Evolutionary conservation across 108 stramenopile species (phyloP).

Genomic region (Cyclostephanos tholiformis): DNA sequence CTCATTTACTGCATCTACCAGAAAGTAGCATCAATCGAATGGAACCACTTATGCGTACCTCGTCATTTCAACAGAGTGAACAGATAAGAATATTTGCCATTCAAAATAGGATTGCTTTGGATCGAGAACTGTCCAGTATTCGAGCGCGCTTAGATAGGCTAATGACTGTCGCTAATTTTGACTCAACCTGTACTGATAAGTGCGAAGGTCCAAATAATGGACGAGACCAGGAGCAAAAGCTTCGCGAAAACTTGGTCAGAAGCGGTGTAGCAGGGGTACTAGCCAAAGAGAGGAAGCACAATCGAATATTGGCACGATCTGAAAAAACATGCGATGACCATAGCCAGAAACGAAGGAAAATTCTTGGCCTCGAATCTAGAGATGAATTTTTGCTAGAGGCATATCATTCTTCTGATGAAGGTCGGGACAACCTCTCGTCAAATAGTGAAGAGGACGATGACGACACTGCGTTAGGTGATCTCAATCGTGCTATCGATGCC

Average conservation of each 20-base stretch:
- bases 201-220: not conserved
- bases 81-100: constrained; percentile 28
- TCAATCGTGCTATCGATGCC: not conserved
- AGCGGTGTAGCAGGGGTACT: constrained; percentile 39
- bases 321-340: not conserved
- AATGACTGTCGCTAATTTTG: constrained; percentile 17
- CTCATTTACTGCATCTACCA: not conserved
- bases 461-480: constrained; percentile 10
- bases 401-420: constrained; percentile 60
- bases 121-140: constrained; percentile 27
- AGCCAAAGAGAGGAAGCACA: constrained; percentile 31
- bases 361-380: not conserved
- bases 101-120: constrained; percentile 33
- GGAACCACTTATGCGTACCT: not conserved
- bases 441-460: constrained; percentile 42
- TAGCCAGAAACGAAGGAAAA: constrained; percentile 8
- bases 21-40: not conserved
- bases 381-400: constrained; percentile 55
- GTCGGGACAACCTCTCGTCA: not conserved
- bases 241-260: constrained; percentile 45
- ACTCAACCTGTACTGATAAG: constrained; percentile 7
- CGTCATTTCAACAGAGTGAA: constrained; percentile 1
- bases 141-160: constrained; percentile 43
- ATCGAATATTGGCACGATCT: constrained; percentile 10
- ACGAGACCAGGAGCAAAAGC: constrained; percentile 21